phyloP scores from a whole-genome alignment of 768 basidiomycete genomes.

The Suillus spraguei region DNA sequence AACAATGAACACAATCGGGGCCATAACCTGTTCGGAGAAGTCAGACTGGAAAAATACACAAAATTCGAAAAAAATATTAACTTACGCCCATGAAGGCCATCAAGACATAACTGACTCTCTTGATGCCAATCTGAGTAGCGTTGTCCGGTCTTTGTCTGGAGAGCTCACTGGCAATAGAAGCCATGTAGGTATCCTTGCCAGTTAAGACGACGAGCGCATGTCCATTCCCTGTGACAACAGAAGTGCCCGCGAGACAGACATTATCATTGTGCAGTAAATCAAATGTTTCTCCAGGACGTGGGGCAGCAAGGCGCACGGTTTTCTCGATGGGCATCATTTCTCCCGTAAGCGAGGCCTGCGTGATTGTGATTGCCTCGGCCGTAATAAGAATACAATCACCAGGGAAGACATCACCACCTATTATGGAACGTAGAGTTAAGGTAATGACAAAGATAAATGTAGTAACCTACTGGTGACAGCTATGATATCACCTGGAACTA shows the following conservation, averaged over 20 bases:
- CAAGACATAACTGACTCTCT: slow-evolving; percentile 35
- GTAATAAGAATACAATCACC: slow-evolving; percentile 37
- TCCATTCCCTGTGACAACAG: slow-evolving; percentile 36
- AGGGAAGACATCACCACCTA: slow-evolving; percentile 39
- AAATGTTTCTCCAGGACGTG: slow-evolving; percentile 23
- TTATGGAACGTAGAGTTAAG: background rate
- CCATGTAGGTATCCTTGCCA: slow-evolving; percentile 37
- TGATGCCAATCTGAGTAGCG: slow-evolving; percentile 35
- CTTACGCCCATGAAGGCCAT: slow-evolving; percentile 34
- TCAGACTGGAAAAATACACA: background rate
- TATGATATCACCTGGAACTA: slow-evolving; percentile 37
- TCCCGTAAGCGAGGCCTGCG: slow-evolving; percentile 40
- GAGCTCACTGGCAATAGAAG: slow-evolving; percentile 37
- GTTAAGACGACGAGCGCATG: slow-evolving; percentile 34
- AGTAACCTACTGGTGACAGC: slow-evolving; percentile 29
- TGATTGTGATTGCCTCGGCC: slow-evolving; percentile 35
- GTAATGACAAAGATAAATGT: background rate
- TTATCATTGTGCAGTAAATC: slow-evolving; percentile 35
- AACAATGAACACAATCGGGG: slow-evolving; percentile 30
- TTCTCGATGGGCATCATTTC: slow-evolving; percentile 40
- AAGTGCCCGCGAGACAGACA: slow-evolving; percentile 37
- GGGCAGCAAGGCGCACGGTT: slow-evolving; percentile 18
- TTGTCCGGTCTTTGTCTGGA: slow-evolving; percentile 35
- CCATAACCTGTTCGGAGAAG: slow-evolving; percentile 27
- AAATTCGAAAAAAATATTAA: background rate